phyloP scores from a whole-genome alignment of 768 basidiomycete genomes.

The Exidia glandulosa region DNA sequence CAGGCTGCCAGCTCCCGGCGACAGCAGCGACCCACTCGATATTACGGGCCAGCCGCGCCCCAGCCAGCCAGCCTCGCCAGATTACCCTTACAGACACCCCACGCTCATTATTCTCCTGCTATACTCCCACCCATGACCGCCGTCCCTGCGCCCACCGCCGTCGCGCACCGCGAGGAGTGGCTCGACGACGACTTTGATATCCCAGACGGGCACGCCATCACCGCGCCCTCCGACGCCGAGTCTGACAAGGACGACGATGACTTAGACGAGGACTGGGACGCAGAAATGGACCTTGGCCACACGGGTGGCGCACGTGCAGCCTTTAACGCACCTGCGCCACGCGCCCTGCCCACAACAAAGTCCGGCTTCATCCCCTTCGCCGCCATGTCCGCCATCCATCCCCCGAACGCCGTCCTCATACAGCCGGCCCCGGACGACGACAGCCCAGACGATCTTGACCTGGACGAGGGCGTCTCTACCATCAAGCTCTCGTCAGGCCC shows the following conservation, averaged over 20 bases:
- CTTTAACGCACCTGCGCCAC: background rate
- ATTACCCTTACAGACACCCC: background rate
- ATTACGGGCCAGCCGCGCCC: background rate
- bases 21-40: background rate
- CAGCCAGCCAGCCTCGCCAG: background rate
- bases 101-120: background rate
- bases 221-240: slow-evolving; percentile 38
- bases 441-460: slow-evolving; percentile 42
- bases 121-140: slow-evolving; percentile 35
- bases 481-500: slow-evolving; percentile 47
- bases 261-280: slow-evolving; percentile 67
- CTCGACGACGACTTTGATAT: slow-evolving; percentile 80
- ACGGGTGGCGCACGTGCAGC: slow-evolving; percentile 35
- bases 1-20: background rate
- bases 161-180: slow-evolving; percentile 64
- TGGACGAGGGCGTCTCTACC: slow-evolving; percentile 74
- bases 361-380: slow-evolving; percentile 3
- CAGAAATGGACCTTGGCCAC: slow-evolving; percentile 57
- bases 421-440: slow-evolving; percentile 25
- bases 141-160: slow-evolving; percentile 45
- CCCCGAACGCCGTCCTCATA: slow-evolving; percentile 30
- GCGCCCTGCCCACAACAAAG: background rate
- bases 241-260: slow-evolving; percentile 51
- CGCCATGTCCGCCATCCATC: slow-evolving; percentile 25
- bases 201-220: slow-evolving; percentile 48